A percentile compares a stretch with the other conserved stretches of the same genome.
These are phyloP conservation scores for Trebouxiophyceae sp. DNA, from an alignment of 163 green algal genomes.

Conservation along the genomic window DNA sequence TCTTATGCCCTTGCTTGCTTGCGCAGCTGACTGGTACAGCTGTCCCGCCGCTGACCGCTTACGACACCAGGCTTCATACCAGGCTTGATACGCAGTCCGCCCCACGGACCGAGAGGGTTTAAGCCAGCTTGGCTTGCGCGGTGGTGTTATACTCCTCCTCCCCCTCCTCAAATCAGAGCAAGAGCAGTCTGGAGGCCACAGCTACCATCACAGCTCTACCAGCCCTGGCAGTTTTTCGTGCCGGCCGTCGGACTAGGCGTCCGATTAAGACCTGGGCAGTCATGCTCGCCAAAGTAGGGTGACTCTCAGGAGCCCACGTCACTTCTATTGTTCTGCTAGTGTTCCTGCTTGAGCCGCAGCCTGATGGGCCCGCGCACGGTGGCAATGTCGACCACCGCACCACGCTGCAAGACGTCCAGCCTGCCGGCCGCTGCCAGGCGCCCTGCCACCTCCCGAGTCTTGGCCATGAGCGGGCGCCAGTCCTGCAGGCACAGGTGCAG, in stretches of 20 bases:
- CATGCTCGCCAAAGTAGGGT: not conserved
- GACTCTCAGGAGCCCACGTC: too few relatives aligned
- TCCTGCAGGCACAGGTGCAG: not conserved
- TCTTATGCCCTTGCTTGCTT: too few relatives aligned
- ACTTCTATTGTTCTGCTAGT: too few relatives aligned
- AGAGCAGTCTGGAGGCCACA: not conserved
- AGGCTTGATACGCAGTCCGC: too few relatives aligned
- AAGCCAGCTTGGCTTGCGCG: too few relatives aligned
- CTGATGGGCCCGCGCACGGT: conserved; percentile 19
- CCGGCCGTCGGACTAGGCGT: too few relatives aligned
- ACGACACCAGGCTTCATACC: too few relatives aligned
- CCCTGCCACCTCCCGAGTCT: conserved; percentile 11
- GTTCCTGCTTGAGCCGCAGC: conserved; percentile 11
- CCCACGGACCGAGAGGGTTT: too few relatives aligned
- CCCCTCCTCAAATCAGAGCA: too few relatives aligned
- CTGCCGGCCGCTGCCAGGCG: conserved; percentile 5
- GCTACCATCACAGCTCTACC: not conserved
- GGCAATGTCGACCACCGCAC: conserved; percentile 8
- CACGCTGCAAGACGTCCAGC: conserved; percentile 23
- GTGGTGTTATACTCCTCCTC: too few relatives aligned
- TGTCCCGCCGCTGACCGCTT: too few relatives aligned
- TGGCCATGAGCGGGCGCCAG: conserved; percentile 15
- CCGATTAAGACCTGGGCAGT: not conserved
- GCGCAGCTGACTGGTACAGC: too few relatives aligned
- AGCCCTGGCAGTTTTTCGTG: not conserved